Base-by-base conservation (phyloP, 2,329 filamentous ascomycete genomes). In the Phoma herbarum region DNA sequence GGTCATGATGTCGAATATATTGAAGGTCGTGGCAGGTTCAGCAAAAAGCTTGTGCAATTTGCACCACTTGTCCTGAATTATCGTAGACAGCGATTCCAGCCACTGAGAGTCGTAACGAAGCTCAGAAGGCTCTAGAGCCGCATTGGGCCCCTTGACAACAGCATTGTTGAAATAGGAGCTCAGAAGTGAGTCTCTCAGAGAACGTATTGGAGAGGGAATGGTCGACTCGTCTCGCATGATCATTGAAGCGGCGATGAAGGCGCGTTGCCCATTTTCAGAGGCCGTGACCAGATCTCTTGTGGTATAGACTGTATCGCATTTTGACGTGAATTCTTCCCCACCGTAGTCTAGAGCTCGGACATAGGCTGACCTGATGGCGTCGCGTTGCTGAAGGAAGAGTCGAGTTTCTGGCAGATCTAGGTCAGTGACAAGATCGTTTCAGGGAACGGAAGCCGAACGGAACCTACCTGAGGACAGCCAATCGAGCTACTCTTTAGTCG, bases 41-140 rank as follows among this genome's bases (percentile, higher is more conserved):
- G 62, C 39, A 1, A 75, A 31, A 9, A 20, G 22, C 4, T 28
- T n/a, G 26, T 75, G 71, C 1, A 74, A 39, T 11, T 29, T 53
- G 48, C 71, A 74, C 71, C 67, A 75, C 8, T 52, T 4, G 1
- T 63, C 18, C 0, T 43, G 41, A 4, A 75, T 20, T 10, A 57
- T 45, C 2, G 28, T 12, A 2, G 60, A 58, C 2, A 57, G 48
- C 3, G 62, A 28, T 2, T 22, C 43, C 6, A 75, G 50, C 72
- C 69, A 76, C 31, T 58, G 52, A 11, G 66, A 29, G 50, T 69
- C 67, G 46, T 62, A 75, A 2, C n/a, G 25, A 16, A 75, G 52
- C 6, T 2, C 2, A 9, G 16, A 9, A 39, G 20, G 11, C 60
- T 22, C 9, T 65, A 43, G 2, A 26, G 16, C 0, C 9, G 10